Evolutionary conservation across 257 asterid species (phyloP).

Genomic region (Fraxinus cuspidata): DNA sequence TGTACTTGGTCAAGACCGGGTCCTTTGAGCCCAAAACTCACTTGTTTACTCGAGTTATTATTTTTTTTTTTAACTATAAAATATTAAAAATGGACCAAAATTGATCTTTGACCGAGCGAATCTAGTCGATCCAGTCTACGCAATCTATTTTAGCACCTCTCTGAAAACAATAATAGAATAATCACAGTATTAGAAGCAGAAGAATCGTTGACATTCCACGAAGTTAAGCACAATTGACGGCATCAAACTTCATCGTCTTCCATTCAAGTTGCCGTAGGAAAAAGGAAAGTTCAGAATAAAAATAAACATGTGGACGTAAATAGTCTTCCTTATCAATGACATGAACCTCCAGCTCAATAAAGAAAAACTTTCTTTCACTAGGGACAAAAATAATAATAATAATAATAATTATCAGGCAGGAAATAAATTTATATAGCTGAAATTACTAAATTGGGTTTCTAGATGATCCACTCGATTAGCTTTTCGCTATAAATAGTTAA

Average conservation of each 20-base stretch:
- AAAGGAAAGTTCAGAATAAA: not conserved
- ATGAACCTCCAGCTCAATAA: not conserved
- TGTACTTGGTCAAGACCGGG: not conserved
- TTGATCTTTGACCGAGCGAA: not conserved
- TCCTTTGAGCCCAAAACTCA: not conserved
- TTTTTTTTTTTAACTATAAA: not conserved
- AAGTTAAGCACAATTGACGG: not conserved
- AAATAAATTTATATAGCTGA: conserved; percentile 15
- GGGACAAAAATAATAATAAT: not conserved
- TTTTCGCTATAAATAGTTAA: conserved; percentile 27
- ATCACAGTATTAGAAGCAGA: not conserved
- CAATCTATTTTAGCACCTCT: not conserved
- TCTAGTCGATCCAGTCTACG: not conserved
- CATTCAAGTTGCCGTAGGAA: conserved; percentile 3
- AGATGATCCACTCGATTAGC: conserved; percentile 25
- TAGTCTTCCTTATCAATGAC: conserved; percentile 7
- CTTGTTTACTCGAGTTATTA: not conserved
- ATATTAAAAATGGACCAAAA: no score
- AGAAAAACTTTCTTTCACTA: conserved; percentile 8
- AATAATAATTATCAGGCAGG: not conserved
- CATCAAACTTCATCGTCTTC: not conserved
- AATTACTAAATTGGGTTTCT: conserved; percentile 26
- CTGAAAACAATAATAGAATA: not conserved
- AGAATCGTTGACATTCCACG: not conserved
- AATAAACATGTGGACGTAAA: not conserved